Conservation (phyloP, 352 stramenopile species). For the Saprolegnia diclina region DNA sequence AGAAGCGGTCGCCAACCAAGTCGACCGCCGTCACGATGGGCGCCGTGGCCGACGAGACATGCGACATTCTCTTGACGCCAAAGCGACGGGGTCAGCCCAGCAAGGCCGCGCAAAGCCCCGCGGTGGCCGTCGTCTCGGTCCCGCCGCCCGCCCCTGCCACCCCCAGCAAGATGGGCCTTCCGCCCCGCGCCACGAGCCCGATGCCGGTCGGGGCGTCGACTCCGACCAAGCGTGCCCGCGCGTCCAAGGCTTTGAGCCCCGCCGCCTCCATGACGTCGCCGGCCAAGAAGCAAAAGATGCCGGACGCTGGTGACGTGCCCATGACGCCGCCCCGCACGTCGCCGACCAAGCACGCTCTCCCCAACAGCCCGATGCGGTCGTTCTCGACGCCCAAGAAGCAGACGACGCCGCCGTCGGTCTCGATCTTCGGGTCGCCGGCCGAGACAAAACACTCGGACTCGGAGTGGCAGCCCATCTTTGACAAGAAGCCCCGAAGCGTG, state of each 20-base stretch:
- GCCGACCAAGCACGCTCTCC: neutral
- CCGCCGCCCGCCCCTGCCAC: neutral
- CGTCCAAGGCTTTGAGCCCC: neutral
- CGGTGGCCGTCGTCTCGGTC: neutral
- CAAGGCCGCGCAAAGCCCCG: neutral
- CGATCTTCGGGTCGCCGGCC: slow-evolving; percentile 3
- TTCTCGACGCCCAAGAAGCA: neutral
- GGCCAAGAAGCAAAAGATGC: neutral
- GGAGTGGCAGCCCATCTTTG: slow-evolving; percentile 9
- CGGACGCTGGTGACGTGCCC: neutral
- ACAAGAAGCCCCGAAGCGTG: neutral
- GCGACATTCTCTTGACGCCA: neutral
- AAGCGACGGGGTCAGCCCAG: neutral
- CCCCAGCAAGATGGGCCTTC: neutral
- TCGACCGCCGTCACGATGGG: neutral
- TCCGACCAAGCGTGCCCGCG: neutral
- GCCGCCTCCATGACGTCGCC: neutral
- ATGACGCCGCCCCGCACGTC: neutral
- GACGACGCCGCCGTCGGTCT: neutral
- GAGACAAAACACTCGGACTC: neutral
- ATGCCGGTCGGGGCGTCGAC: neutral
- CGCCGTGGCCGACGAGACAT: neutral
- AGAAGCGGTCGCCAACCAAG: neutral
- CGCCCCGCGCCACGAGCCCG: neutral
- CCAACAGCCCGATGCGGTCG: neutral